phyloP scores from a whole-genome alignment of 148 eudicot genomes.

The Rhododendron griersonianum region DNA sequence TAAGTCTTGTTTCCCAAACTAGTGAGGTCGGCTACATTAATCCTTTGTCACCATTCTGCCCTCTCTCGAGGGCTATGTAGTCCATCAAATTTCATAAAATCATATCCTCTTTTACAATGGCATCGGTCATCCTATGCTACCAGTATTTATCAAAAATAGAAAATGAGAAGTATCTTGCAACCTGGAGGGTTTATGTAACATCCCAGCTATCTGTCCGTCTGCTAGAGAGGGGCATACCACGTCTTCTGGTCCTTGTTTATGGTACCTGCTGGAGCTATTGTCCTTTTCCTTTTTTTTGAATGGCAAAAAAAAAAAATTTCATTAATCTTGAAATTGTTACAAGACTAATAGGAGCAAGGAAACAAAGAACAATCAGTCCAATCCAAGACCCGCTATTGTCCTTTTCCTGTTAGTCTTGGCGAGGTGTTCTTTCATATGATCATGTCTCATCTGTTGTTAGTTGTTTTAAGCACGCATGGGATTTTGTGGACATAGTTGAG shows the following conservation, averaged over 20 bases:
- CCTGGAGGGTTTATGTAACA: neutral
- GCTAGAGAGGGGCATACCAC: neutral
- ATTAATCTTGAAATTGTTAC: no score
- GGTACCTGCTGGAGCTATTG: neutral
- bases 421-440: neutral
- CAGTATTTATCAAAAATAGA: neutral
- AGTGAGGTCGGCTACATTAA: neutral
- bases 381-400: neutral
- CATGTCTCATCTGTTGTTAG: neutral
- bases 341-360: no score
- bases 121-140: neutral
- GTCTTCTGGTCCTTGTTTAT: neutral
- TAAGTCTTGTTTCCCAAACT: neutral
- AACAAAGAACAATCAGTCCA: no score
- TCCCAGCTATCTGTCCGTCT: neutral
- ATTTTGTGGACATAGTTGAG: neutral
- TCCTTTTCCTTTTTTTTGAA: neutral
- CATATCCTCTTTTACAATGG: neutral
- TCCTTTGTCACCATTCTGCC: neutral
- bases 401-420: neutral
- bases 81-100: neutral
- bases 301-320: no score
- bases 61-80: neutral
- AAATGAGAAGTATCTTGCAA: neutral
- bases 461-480: neutral